Evolutionary conservation across 768 basidiomycete species (phyloP), one percentile per base, ranked within the genome.

Genomic region (Lepiota subincarnata): DNA sequence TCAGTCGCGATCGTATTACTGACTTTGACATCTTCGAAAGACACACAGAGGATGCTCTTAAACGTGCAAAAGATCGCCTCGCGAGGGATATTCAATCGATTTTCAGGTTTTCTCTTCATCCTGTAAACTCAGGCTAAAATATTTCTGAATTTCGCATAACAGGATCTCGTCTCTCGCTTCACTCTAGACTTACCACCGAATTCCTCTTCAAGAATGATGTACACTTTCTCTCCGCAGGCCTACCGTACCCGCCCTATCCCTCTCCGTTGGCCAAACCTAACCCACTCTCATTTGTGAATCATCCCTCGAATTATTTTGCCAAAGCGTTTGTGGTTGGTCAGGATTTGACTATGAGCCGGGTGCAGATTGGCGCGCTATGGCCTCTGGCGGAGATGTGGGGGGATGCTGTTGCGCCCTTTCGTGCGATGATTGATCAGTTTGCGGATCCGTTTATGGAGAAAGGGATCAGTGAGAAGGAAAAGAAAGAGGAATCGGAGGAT

Each of bases 181-280:
- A 84, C 84, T 0, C 68, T 86, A 12, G 85, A 86, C 66, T 78
- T 2, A 82, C 82, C 3, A 79, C 82, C 0, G 78, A 82, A 50
- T 84, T 81, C 58, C 73, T 86, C 18, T 83, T 85, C 55, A 79
- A 78, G 4, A 68, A 71, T 28, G 73, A 76, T 57, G 78, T 84
- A 7, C 60, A 73, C 52, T 78, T 74, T 4, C 73, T 84, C 35
- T 68, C 70, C 0, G 74, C 74, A 1, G 76, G 74, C 2, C 67
- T 83, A 22, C 75, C 75, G 1, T 81, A 79, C 55, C 80, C 80
- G 14, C 1, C 62, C 41, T 18, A 60, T 57, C 31, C 56, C 31
- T 54, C 53, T 14, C 53, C 53, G 8, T 18, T 54, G 34, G 51
- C 47, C 0, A 53, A 48, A 11, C 36, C 50, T 13, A 59, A 55